Base-by-base conservation (phyloP, 2,329 filamentous ascomycete genomes). In the Tolypocladium guangdongense region DNA sequence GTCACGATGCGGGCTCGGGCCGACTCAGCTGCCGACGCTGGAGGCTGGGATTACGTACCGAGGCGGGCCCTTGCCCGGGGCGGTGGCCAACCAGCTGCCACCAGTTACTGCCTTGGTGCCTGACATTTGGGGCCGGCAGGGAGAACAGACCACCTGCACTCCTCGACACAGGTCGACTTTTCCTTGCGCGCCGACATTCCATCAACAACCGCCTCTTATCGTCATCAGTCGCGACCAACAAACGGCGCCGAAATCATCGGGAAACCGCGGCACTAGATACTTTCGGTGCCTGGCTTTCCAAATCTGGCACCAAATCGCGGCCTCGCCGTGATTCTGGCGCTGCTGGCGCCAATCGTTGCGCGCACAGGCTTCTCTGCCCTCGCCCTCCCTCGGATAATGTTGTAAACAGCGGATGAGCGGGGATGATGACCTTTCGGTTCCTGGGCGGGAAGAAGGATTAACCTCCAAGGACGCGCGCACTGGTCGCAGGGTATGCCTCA, bases 381-480 rank as follows among this genome's bases (percentile, higher is more conserved):
- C 58, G 49, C 61, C 63, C 56, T 49, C 60, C 59, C 57, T 55
- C 62, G 56, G 63, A 64, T 59, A 57, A 66, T 65, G 55, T 58
- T 66, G 66, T 69, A 69, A 69, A 67, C 63, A 61, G 59, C 65
- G 57, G 59, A 57, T 60, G 58, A 63, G 60, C 58, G 55, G 56
- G 54, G 53, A 53, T 52, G 43, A 59, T 59, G 52, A 57, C 52
- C 50, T 52, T 51, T 49, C 54, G 46, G 52, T 54, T 50, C 52
- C 54, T 53, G 53, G 54, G 51, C 52, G 47, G 57, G 52, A 63
- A 62, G 51, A 60, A 63, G 57, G 58, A 60, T 59, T 59, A 57
- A 62, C 49, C 57, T 58, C 52, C 54, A 52, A 54, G 43, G 59
- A 57, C 55, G 59, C 56, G 52, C 58, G 51, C 57, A 59, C 59